A percentile compares a stretch with the other conserved stretches of the same genome.
These are phyloP conservation scores for Xenoacremonium recifei DNA, from an alignment of 2,329 filamentous ascomycete genomes.

Conservation along the genomic window DNA sequence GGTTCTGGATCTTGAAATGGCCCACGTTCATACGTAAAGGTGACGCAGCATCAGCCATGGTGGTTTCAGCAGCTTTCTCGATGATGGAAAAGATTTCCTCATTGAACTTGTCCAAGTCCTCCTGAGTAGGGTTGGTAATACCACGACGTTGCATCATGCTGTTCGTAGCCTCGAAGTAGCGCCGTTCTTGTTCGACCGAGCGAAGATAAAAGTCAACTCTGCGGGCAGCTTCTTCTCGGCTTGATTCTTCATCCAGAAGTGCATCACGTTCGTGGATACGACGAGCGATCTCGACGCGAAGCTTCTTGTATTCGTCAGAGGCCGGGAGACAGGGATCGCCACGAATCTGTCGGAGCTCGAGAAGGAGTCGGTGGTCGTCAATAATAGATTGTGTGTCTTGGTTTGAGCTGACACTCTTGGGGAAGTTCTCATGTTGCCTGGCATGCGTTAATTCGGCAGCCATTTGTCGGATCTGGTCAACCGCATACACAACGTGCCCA, in stretches of 20 bases:
- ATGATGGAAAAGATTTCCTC: slow-evolving; percentile 29
- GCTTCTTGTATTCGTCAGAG: slow-evolving; percentile 18
- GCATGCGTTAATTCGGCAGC: slow-evolving; percentile 26
- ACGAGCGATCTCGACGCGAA: slow-evolving; percentile 32
- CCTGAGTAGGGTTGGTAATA: not conserved
- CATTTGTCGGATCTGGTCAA: slow-evolving; percentile 30
- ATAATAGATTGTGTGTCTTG: slow-evolving; percentile 25
- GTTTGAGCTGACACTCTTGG: slow-evolving; percentile 25
- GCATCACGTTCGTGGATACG: slow-evolving; percentile 36
- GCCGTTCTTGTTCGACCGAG: slow-evolving; percentile 23
- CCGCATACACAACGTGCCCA: slow-evolving; percentile 4
- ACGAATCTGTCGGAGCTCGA: slow-evolving; percentile 26
- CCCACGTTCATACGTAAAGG: slow-evolving; percentile 29
- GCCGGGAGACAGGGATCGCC: slow-evolving; percentile 13
- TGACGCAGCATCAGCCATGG: slow-evolving; percentile 29
- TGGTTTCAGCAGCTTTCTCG: slow-evolving; percentile 22
- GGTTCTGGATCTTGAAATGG: slow-evolving; percentile 6
- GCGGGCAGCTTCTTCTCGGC: slow-evolving; percentile 17
- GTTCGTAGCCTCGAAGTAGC: slow-evolving; percentile 13
- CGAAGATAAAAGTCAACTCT: slow-evolving; percentile 25
- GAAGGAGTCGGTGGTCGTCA: slow-evolving; percentile 32
- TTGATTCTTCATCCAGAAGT: slow-evolving; percentile 13
- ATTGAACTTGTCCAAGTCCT: slow-evolving; percentile 7
- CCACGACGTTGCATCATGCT: slow-evolving; percentile 1
- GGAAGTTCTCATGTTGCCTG: slow-evolving; percentile 31